These are phyloP conservation scores for Lactarius hatsudake DNA, from an alignment of 768 basidiomycete genomes.

Conservation along the genomic window DNA sequence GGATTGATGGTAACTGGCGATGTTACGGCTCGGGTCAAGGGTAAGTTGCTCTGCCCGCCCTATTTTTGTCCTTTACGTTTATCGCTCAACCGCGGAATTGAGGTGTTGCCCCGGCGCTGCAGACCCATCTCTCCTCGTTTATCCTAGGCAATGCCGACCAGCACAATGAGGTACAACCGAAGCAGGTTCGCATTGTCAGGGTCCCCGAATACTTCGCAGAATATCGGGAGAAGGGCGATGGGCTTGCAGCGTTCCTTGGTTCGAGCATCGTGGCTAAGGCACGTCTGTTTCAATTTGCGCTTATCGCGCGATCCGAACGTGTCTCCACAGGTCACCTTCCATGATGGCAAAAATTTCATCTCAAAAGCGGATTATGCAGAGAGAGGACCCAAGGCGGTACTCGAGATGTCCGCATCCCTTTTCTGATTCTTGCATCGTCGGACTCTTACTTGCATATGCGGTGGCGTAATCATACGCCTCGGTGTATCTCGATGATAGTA, in stretches of 20 bases:
- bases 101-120: slow-evolving; percentile 52
- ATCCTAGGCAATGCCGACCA: slow-evolving; percentile 59
- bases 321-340: slow-evolving; percentile 62
- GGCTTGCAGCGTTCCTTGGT: slow-evolving; percentile 77
- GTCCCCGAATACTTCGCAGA: slow-evolving; percentile 92
- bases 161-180: slow-evolving; percentile 70
- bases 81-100: slow-evolving; percentile 8
- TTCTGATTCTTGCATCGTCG: slow-evolving; percentile 39
- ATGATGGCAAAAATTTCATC: slow-evolving; percentile 71
- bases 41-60: slow-evolving; percentile 37
- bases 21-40: slow-evolving; percentile 66
- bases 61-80: slow-evolving; percentile 8
- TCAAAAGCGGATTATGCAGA: slow-evolving; percentile 75
- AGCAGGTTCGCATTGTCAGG: slow-evolving; percentile 54
- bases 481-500: neutral
- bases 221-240: slow-evolving; percentile 82
- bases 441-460: neutral
- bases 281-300: neutral
- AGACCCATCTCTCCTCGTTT: slow-evolving; percentile 66
- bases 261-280: slow-evolving; percentile 86
- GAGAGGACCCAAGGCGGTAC: slow-evolving; percentile 69
- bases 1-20: slow-evolving; percentile 82
- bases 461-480: neutral
- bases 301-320: slow-evolving; percentile 8
- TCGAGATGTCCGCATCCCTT: slow-evolving; percentile 74